Evolutionary conservation across 176 grass and related monocot genomes (phyloP).

Genomic region (Olyra latifolia): DNA sequence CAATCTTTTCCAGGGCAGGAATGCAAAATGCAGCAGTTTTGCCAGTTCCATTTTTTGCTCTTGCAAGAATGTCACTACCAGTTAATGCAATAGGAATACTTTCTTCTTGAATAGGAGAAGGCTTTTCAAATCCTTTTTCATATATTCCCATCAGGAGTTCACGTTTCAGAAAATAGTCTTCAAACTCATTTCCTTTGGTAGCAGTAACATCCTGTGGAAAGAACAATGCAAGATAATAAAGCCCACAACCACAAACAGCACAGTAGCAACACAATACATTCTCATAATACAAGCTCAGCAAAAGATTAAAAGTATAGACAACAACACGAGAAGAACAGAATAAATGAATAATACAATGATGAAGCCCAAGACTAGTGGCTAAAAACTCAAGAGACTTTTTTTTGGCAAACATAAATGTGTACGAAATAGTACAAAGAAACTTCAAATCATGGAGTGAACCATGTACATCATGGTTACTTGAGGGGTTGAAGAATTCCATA

Average conservation of each 20-base stretch:
- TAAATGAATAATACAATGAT: not conserved
- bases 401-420: not conserved
- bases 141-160: slow-evolving; percentile 98
- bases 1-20: slow-evolving; percentile 95
- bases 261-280: not conserved
- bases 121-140: slow-evolving; percentile 95
- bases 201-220: slow-evolving; percentile 85
- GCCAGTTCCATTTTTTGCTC: slow-evolving; percentile 98
- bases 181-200: slow-evolving; percentile 98
- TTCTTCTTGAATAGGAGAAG: slow-evolving; percentile 98
- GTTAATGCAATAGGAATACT: slow-evolving; percentile 98
- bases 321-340: slow-evolving; percentile 1
- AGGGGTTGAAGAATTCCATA: not conserved
- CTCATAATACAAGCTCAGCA: not conserved
- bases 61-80: slow-evolving; percentile 93
- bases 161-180: slow-evolving; percentile 97
- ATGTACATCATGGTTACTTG: not conserved
- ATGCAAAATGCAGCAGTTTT: slow-evolving; percentile 98
- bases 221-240: slow-evolving; percentile 15
- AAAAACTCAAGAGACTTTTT: slow-evolving; percentile 13
- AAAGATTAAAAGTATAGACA: not conserved
- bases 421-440: not conserved
- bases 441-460: not conserved
- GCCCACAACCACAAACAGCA: not conserved
- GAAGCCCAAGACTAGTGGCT: not conserved